Conservation (phyloP, 495 filamentous ascomycete species). For the Aspergillus homomorphus region DNA sequence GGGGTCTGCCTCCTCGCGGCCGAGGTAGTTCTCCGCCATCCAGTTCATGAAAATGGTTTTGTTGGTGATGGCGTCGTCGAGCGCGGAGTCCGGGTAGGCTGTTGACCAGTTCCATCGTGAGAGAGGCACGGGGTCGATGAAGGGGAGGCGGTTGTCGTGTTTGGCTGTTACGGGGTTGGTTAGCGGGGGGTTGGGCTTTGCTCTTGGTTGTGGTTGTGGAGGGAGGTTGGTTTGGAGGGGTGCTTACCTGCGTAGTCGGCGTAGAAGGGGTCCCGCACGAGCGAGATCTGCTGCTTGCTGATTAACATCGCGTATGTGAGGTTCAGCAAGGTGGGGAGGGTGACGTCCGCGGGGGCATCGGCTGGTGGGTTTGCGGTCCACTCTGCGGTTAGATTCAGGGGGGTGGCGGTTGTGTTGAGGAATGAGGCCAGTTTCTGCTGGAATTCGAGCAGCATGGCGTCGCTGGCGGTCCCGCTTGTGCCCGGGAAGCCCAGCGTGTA, state of each 20-base stretch:
- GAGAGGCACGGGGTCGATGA: slow-evolving; percentile 53
- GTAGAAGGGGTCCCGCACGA: slow-evolving; percentile 49
- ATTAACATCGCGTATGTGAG: slow-evolving; percentile 49
- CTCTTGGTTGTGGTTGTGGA: background rate
- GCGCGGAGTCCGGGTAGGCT: slow-evolving; percentile 32
- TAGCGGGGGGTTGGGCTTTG: background rate
- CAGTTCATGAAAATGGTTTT: slow-evolving; percentile 52
- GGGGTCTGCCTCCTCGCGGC: background rate
- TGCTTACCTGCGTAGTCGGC: slow-evolving; percentile 43
- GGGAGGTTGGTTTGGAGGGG: background rate
- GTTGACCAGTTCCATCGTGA: slow-evolving; percentile 57
- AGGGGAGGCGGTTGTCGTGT: slow-evolving; percentile 47
- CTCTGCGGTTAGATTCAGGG: background rate
- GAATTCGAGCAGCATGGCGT: background rate
- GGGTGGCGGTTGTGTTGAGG: slow-evolving; percentile 8
- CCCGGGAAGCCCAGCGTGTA: slow-evolving; percentile 2
- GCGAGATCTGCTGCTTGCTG: slow-evolving; percentile 47
- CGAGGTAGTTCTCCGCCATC: slow-evolving; percentile 25
- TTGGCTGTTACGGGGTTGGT: slow-evolving; percentile 5
- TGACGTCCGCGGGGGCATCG: slow-evolving; percentile 27
- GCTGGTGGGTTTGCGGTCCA: slow-evolving; percentile 14
- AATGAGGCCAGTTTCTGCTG: background rate
- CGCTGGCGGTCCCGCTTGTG: background rate
- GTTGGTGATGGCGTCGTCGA: slow-evolving; percentile 37
- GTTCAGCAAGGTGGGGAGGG: slow-evolving; percentile 5